Evolutionary conservation across 2,329 filamentous ascomycete species (phyloP).

Genomic region (Epichloe scottii): DNA sequence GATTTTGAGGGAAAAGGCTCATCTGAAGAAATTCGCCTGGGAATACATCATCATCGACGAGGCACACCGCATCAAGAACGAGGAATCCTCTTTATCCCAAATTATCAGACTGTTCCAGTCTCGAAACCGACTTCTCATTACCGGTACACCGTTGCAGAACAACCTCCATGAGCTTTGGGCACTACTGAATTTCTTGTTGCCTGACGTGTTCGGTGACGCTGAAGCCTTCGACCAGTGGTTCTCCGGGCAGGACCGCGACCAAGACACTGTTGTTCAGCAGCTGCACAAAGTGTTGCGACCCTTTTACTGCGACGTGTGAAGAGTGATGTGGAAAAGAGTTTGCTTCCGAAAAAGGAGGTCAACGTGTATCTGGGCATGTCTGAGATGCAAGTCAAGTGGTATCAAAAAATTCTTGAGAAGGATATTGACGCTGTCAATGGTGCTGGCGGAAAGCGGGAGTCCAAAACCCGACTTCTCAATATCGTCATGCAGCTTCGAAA

Average conservation of each 20-base stretch:
- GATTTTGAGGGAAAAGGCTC: conserved; percentile 88
- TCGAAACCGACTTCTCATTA: conserved; percentile 87
- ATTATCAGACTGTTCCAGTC: conserved; percentile 96
- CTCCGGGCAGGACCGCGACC: conserved; percentile 75
- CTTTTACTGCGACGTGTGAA: conserved; percentile 94
- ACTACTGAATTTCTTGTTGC: conserved; percentile 90
- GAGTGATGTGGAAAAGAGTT: conserved; percentile 93
- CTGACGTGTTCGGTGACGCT: conserved; percentile 92
- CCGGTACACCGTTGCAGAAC: conserved; percentile 92
- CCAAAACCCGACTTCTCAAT: conserved; percentile 90
- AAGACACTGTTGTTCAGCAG: conserved; percentile 92
- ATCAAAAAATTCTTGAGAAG: conserved; percentile 96
- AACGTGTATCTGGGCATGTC: conserved; percentile 98
- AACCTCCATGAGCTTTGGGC: conserved; percentile 98
- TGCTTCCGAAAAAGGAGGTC: conserved; percentile 92
- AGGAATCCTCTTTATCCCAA: conserved; percentile 91
- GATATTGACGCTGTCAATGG: conserved; percentile 98
- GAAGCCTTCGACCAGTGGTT: conserved; percentile 99
- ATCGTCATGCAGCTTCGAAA: conserved; percentile 99
- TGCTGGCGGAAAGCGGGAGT: conserved; percentile 89
- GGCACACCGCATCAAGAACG: conserved; percentile 97
- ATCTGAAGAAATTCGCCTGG: conserved; percentile 96
- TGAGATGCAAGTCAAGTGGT: conserved; percentile 99
- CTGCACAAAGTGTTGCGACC: conserved; percentile 85
- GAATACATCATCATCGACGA: conserved; percentile 99